Percentiles rank a stretch among this genome's conserved stretches.
phyloP scores from a whole-genome alignment of 306 rosid species.

The Inga laurina region DNA sequence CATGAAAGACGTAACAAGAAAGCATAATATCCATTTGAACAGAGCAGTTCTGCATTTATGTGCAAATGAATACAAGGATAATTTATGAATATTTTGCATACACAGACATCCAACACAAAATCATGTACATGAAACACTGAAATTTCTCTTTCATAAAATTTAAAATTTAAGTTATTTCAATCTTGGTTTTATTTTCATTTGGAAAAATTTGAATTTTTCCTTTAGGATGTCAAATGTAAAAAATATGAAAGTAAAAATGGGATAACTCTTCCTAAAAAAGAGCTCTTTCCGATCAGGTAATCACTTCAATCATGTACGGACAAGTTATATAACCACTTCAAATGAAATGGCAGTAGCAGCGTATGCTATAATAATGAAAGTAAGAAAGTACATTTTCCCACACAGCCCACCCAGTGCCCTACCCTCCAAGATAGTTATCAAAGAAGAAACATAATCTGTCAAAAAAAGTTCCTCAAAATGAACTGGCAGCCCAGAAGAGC shows the following conservation, averaged over 20 bases:
- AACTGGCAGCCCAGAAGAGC: constrained; percentile 11
- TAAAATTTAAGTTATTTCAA: background rate
- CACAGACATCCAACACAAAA: background rate
- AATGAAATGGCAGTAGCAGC: background rate
- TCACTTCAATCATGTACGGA: constrained; percentile 10
- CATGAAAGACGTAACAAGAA: background rate
- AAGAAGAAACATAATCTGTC: background rate
- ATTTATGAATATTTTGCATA: background rate
- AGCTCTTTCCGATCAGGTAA: background rate
- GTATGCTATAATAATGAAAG: background rate
- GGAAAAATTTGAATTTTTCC: background rate
- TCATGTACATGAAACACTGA: background rate
- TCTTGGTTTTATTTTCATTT: background rate
- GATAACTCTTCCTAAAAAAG: background rate
- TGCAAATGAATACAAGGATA: background rate
- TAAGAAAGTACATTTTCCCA: background rate
- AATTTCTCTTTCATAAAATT: background rate
- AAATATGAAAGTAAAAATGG: too few species aligned
- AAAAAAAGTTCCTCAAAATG: background rate
- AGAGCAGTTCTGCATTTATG: constrained; percentile 19
- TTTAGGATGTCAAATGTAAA: background rate
- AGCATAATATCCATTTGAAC: background rate
- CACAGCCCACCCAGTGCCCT: background rate
- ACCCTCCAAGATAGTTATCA: background rate
- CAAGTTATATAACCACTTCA: background rate